These are phyloP conservation scores for Colletotrichum costaricense DNA, from an alignment of 2,329 filamentous ascomycete genomes.

Conservation along the genomic window DNA sequence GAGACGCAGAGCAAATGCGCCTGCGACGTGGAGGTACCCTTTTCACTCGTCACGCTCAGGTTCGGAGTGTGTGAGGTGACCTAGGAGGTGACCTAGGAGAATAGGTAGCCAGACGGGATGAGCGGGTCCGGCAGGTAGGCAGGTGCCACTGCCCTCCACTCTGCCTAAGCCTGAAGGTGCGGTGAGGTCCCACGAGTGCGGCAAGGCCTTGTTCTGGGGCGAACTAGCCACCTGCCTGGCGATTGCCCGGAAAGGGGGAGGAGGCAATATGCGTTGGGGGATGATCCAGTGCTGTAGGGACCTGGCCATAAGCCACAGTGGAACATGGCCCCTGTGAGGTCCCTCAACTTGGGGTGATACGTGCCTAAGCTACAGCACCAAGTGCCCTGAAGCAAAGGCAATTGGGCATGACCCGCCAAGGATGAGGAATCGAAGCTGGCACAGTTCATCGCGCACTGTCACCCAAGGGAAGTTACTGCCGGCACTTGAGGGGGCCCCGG, in stretches of 20 bases:
- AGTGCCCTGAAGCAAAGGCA: not conserved
- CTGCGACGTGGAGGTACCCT: slow-evolving; percentile 26
- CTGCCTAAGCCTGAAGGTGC: slow-evolving; percentile 28
- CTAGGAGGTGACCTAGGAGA: not conserved
- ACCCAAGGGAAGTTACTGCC: not conserved
- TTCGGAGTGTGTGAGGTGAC: not conserved
- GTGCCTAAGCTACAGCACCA: not conserved
- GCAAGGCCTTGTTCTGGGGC: slow-evolving; percentile 27
- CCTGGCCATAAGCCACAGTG: not conserved
- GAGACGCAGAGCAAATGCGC: slow-evolving; percentile 27
- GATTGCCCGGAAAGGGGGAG: not conserved
- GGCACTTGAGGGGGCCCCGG: slow-evolving; percentile 11
- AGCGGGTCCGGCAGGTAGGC: slow-evolving; percentile 20
- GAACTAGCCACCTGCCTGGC: slow-evolving; percentile 21
- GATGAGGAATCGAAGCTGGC: not conserved
- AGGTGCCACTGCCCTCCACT: slow-evolving; percentile 32
- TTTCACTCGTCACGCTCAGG: slow-evolving; percentile 16
- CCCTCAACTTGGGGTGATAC: not conserved
- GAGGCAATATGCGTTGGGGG: not conserved
- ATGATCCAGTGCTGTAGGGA: not conserved
- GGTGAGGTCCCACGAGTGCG: slow-evolving; percentile 1
- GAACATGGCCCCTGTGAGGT: not conserved
- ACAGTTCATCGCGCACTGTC: slow-evolving; percentile 29
- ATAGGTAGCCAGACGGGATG: slow-evolving; percentile 13
- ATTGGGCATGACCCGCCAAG: not conserved